Base-by-base conservation (phyloP, 257 asterid genomes). In the Knoxia roxburghii region DNA sequence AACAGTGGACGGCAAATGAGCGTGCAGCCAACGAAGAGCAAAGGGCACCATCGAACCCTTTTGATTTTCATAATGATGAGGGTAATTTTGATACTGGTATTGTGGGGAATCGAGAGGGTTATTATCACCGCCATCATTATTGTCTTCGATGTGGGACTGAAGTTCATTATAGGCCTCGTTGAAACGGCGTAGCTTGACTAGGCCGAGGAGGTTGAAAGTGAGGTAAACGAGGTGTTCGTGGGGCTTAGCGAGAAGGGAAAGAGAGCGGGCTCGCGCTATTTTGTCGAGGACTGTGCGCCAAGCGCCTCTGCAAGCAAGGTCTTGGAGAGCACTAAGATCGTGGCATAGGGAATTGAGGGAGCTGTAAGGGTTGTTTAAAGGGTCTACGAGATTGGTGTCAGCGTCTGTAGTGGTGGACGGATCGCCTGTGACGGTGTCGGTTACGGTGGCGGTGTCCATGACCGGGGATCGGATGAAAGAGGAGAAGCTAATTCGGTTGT, bases 251-350 rank as follows among this genome's bases (percentile, higher is more conserved):
- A 89, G 88, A 70, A 90, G 88, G 17, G 89, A 80, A 12, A 81
- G 96, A 11, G 97, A 88, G 2, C 99, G 89, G 27, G 97, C 91
- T 75, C 88, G 89, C 24, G 90, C 87, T 58, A 93, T 85, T 79
- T 88, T 90, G 84, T 90, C 96, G 54, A 93, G 85, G 72, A 93
- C 71, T 0, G 99, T 85, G 49, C 88, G 88, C 97, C 97, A 93
- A 72, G 95, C 84, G 81, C 99, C 99, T 32, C 97, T 89, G 77
- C 86, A 80, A 7, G 99, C 95, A 62, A 90, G 95, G 81, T 90
- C 97, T 68, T 90, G 92, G 55, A 93, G 89, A 49, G 77, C 23
- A 68, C 84, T 79, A 60, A 90, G 95, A 4, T 88, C 95, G 77
- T 81, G 87, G 82, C 97, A 90, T 70, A 86, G 79, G 65, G 91